Conservation (phyloP, 2,329 filamentous ascomycete genomes). For the Aspergillus novoparasiticus region DNA sequence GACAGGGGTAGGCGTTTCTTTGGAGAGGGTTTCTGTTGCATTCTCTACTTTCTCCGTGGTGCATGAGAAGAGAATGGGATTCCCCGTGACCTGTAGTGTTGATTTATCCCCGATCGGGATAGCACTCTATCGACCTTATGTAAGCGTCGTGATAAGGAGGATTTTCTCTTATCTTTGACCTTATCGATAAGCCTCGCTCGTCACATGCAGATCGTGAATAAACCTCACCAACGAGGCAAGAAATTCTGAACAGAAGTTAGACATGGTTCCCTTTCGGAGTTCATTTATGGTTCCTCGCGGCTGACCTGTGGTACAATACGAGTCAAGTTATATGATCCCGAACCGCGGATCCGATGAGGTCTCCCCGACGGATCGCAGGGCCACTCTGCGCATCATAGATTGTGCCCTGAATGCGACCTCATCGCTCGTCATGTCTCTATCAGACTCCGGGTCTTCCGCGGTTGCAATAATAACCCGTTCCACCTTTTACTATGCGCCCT, state of each 20-base stretch:
- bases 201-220: background rate
- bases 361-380: slow-evolving; percentile 11
- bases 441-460: slow-evolving; percentile 14
- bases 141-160: background rate
- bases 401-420: slow-evolving; percentile 17
- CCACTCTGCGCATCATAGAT: slow-evolving; percentile 22
- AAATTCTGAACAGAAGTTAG: background rate
- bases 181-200: background rate
- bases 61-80: background rate
- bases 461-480: background rate
- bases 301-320: background rate
- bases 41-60: background rate
- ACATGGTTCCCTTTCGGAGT: background rate
- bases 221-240: background rate
- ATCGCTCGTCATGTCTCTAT: slow-evolving; percentile 12
- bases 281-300: background rate
- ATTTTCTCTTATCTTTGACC: background rate
- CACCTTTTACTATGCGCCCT: background rate
- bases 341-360: slow-evolving; percentile 1
- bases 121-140: background rate
- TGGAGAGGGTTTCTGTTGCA: background rate
- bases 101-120: background rate
- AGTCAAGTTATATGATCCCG: background rate
- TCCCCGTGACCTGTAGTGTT: background rate
- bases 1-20: background rate